Evolutionary conservation across 163 green algal genomes (phyloP), one percentile per base, ranked within the genome.

Genomic region (Scenedesmus sp.): DNA sequence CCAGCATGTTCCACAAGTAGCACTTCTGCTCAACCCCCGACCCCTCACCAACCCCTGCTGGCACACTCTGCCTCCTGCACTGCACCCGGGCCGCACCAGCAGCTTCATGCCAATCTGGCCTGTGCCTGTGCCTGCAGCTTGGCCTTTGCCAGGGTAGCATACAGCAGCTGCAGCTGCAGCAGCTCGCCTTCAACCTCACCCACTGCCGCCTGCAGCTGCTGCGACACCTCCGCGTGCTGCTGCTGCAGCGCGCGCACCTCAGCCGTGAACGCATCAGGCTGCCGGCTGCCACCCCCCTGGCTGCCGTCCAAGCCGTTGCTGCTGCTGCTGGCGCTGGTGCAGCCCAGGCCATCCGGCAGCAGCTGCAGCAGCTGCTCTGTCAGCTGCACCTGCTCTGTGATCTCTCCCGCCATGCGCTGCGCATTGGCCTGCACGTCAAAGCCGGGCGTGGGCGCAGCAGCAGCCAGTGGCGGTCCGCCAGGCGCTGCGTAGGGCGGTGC

Each of bases 111-210:
- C 65, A 20, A 13, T 12, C 65, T 76, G 65, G 65, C 65, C 4
- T 76, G 65, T 33, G 59, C 59, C 22, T 72, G 33, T 82, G 73
- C 73, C 73, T 85, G 79, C 59, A 90, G 85, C 18, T 51, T 90
- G 5, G 73, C 87, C 26, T 82, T 44, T 24, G 70, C 49, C 49
- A 85, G 44, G 56, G 46, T 49, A n/a, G 70, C 70, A 33, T 76
- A 83, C 44, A 91, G 46, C 76, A 65, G 51, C 59, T 91, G 87
- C 87, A 91, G 59, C 78, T 76, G 51, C 24, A 59, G 40, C 56
- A 91, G 59, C 87, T 53, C 3, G 15, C 40, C 87, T 79, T 91
- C 87, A 24, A 61, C 87, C 40, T 91, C 79, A 4, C 42, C 56
- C 33, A 80, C 87, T 46, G 87, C 87, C 1, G 76, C 40, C 49